Conservation (phyloP, 164 flowering plant species). For the Chimonanthus salicifolius region DNA sequence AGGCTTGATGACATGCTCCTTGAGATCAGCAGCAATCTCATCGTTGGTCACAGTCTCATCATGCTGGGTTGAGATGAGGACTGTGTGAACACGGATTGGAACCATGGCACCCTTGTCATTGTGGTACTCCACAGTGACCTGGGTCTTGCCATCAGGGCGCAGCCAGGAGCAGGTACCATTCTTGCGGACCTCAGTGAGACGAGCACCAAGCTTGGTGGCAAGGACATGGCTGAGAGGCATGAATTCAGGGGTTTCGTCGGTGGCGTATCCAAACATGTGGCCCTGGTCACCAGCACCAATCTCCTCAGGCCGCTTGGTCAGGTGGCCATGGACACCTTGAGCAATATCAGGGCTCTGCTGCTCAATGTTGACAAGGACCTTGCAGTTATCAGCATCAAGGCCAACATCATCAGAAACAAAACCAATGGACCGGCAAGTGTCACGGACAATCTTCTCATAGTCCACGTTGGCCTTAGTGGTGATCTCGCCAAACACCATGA, state of each 20-base stretch:
- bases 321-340: conserved; percentile 82
- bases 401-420: conserved; percentile 77
- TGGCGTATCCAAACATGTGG: conserved; percentile 86
- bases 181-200: conserved; percentile 70
- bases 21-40: conserved; percentile 69
- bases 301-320: conserved; percentile 81
- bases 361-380: conserved; percentile 79
- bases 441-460: conserved; percentile 81
- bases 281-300: conserved; percentile 90
- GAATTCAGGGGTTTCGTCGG: conserved; percentile 74
- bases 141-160: conserved; percentile 80
- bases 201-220: conserved; percentile 75
- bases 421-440: conserved; percentile 71
- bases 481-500: conserved; percentile 82
- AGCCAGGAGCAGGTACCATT: conserved; percentile 71
- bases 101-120: conserved; percentile 78
- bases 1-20: conserved; percentile 73
- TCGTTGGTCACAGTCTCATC: conserved; percentile 80
- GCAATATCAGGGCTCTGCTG: conserved; percentile 88
- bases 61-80: conserved; percentile 76
- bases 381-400: conserved; percentile 81
- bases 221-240: conserved; percentile 82
- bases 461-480: conserved; percentile 69
- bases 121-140: conserved; percentile 69
- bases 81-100: conserved; percentile 71